These are phyloP conservation scores for Colletotrichum costaricense DNA, from an alignment of 2,329 filamentous ascomycete genomes.

Conservation along the genomic window DNA sequence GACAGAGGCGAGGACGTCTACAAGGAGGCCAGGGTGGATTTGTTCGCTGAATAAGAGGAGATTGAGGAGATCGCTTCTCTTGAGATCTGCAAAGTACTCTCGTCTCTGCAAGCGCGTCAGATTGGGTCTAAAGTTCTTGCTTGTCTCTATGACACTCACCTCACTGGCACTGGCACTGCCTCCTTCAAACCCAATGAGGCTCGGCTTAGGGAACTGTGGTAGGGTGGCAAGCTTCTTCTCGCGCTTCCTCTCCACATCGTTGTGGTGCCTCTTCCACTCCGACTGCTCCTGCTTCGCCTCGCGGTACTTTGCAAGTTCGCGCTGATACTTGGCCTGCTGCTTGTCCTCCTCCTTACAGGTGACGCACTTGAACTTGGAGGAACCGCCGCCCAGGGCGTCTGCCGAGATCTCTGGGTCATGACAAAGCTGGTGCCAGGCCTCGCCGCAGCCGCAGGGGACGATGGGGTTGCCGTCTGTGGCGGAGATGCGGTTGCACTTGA, in stretches of 20 bases:
- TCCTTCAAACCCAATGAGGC: slow-evolving; percentile 51
- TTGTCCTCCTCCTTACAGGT: slow-evolving; percentile 37
- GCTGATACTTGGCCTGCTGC: slow-evolving; percentile 34
- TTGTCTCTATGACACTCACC: slow-evolving; percentile 38
- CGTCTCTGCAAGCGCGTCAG: slow-evolving; percentile 43
- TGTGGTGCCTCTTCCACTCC: slow-evolving; percentile 37
- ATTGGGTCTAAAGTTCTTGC: not conserved
- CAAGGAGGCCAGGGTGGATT: slow-evolving; percentile 53
- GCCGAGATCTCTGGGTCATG: slow-evolving; percentile 36
- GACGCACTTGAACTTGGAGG: slow-evolving; percentile 36
- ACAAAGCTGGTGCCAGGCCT: slow-evolving; percentile 42
- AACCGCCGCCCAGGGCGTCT: slow-evolving; percentile 25
- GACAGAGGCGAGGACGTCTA: slow-evolving; percentile 55
- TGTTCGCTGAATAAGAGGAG: slow-evolving; percentile 55
- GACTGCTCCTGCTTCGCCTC: slow-evolving; percentile 34
- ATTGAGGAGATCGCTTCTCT: slow-evolving; percentile 52
- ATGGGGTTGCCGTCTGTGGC: slow-evolving; percentile 38
- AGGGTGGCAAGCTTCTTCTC: slow-evolving; percentile 46
- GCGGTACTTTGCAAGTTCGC: slow-evolving; percentile 30
- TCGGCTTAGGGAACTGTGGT: slow-evolving; percentile 48
- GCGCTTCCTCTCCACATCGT: slow-evolving; percentile 46
- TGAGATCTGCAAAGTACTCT: slow-evolving; percentile 52
- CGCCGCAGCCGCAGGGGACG: slow-evolving; percentile 39
- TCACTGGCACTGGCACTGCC: slow-evolving; percentile 47
- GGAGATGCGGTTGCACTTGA: slow-evolving; percentile 38